A percentile compares a stretch with the other conserved stretches of the same genome.
Evolutionary conservation across 495 filamentous ascomycete species (phyloP).

Genomic region (Annulohypoxylon moriforme): DNA sequence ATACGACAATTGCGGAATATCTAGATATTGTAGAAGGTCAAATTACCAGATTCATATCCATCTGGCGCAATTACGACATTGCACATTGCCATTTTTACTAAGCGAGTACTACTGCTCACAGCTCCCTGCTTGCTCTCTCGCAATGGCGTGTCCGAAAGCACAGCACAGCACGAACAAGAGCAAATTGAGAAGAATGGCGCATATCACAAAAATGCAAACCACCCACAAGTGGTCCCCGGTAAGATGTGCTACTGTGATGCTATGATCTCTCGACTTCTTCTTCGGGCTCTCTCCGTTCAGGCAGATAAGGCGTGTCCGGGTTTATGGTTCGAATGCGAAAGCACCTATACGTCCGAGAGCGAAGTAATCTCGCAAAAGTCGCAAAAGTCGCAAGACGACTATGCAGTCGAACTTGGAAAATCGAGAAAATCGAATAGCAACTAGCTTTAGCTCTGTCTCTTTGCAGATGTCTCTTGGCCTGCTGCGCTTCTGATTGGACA

Average conservation of each 20-base stretch:
- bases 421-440: conserved; percentile 40
- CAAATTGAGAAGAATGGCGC: conserved; percentile 8
- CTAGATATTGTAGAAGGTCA: no score
- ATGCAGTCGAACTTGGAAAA: conserved; percentile 32
- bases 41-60: conserved; percentile 27
- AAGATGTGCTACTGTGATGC: conserved; percentile 20
- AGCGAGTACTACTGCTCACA: conserved; percentile 8
- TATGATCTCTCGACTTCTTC: conserved; percentile 20
- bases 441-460: conserved; percentile 42
- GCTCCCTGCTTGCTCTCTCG: conserved; percentile 5
- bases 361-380: conserved; percentile 30
- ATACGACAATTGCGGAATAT: conserved; percentile 16
- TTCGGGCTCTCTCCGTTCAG: conserved; percentile 19
- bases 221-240: conserved; percentile 1
- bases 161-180: conserved; percentile 49
- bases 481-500: conserved; percentile 46
- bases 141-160: conserved; percentile 45
- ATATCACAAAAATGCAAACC: conserved; percentile 23
- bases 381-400: conserved; percentile 27
- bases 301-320: conserved; percentile 28
- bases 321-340: conserved; percentile 5
- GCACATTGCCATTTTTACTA: conserved; percentile 6
- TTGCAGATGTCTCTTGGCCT: conserved; percentile 28
- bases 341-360: conserved; percentile 47
- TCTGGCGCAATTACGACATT: conserved; percentile 13